Conservation (phyloP, 495 filamentous ascomycete genomes). For the Glonium stellatum region DNA sequence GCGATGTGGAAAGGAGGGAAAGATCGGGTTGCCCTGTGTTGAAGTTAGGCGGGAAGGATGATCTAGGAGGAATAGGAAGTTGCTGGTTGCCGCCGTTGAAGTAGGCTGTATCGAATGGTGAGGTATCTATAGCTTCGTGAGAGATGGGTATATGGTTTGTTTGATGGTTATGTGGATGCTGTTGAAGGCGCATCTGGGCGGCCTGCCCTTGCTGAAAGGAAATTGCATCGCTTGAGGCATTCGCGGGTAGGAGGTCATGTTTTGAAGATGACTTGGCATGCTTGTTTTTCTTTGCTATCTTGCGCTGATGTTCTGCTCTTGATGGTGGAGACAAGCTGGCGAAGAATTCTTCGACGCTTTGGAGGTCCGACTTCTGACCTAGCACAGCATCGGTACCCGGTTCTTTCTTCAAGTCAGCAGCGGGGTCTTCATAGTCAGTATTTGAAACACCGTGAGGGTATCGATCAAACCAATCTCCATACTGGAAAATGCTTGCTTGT, state of each 20-base stretch:
- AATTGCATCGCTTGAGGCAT: not conserved
- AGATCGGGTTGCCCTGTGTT: constrained; percentile 14
- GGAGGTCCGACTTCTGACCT: constrained; percentile 77
- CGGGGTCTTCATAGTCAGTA: constrained; percentile 74
- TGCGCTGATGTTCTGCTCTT: constrained; percentile 42
- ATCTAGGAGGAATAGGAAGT: not conserved
- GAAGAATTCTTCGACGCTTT: constrained; percentile 94
- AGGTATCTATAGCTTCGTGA: constrained; percentile 7
- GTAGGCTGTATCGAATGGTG: constrained; percentile 24
- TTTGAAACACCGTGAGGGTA: constrained; percentile 89
- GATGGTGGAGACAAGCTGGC: constrained; percentile 66
- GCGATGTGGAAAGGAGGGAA: constrained; percentile 20
- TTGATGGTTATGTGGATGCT: constrained; percentile 26
- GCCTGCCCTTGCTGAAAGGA: constrained; percentile 14
- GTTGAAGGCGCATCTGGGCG: constrained; percentile 28
- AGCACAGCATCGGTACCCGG: constrained; percentile 73
- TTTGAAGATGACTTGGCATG: constrained; percentile 21
- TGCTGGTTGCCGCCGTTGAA: constrained; percentile 11
- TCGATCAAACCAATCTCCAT: constrained; percentile 94
- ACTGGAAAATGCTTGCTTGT: constrained; percentile 72
- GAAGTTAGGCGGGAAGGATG: constrained; percentile 15
- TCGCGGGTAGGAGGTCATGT: constrained; percentile 9
- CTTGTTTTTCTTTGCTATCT: constrained; percentile 35
- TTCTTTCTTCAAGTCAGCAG: constrained; percentile 55
- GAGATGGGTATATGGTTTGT: constrained; percentile 20